Base-by-base conservation (phyloP, 2,329 filamentous ascomycete genomes). In the Aspergillus sp. region DNA sequence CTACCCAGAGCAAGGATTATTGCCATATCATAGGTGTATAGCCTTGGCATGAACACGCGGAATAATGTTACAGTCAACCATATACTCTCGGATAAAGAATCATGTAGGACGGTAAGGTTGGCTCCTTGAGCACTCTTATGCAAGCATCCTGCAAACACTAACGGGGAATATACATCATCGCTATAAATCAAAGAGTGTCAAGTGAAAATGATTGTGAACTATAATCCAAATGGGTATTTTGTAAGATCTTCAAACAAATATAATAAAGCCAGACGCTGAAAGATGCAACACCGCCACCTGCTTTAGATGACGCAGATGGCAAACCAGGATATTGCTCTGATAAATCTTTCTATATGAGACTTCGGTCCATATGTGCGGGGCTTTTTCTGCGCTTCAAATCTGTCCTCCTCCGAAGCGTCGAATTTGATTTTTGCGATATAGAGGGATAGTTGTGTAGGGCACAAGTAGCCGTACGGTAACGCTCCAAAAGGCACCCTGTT, bases 311-410 rank as follows among this genome's bases (percentile, higher is more conserved):
- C 60, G 56, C 47, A 55, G 47, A 59, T 14, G 54, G 58, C 49
- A 59, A 54, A 60, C 63, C 49, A 61, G 63, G 63, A 62, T 66
- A 65, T 65, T 64, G 60, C 61, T 55, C 56, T 24, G 54, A 57
- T 54, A 47, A 54, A 59, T 55, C 54, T 54, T 52, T 63, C 61
- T 62, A 63, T 56, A 58, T 45, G 42, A 55, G 59, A 56, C 58
- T 45, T 46, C 52, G 49, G 59, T 54, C 54, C 62, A 56, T 59
- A 61, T 61, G 58, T 63, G 60, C 53, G 54, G 56, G 47, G 60
- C 49, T 47, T 54, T 31, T 58, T 42, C 14, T 42, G 36, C 16
- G 56, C 52, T 57, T 47, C 45, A 39, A 49, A 32, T 16, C 51
- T 53, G 45, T 59, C 45, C 39, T 45, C 45, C 18, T 20, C 49